Conservation (phyloP, 2,329 filamentous ascomycete species). For the Phaeoacremonium minimum region DNA sequence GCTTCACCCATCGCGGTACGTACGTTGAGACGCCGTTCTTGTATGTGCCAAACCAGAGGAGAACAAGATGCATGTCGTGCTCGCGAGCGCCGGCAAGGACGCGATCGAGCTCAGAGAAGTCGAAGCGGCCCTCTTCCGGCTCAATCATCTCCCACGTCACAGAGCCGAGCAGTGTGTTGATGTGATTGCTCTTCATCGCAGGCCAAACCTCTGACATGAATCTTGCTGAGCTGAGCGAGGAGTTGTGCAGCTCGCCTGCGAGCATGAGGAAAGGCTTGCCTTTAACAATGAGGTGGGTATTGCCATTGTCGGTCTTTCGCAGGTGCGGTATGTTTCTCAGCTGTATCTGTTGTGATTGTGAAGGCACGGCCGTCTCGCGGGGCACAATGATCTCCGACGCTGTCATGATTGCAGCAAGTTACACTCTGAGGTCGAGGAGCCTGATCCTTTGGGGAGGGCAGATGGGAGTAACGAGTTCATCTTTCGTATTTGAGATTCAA, state of each 20-base stretch:
- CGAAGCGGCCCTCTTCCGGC: slow-evolving; percentile 20
- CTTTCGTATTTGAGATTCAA: not conserved
- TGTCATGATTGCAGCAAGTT: too few species aligned
- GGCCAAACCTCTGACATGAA: slow-evolving; percentile 19
- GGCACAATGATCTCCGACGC: not conserved
- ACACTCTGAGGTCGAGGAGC: too few species aligned
- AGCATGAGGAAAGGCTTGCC: slow-evolving; percentile 26
- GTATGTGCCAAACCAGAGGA: slow-evolving; percentile 33
- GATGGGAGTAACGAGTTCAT: too few species aligned
- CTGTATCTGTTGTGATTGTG: not conserved
- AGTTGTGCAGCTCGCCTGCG: slow-evolving; percentile 23
- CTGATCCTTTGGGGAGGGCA: too few species aligned
- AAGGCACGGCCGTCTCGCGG: not conserved
- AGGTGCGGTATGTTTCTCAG: not conserved
- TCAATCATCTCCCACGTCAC: slow-evolving; percentile 26
- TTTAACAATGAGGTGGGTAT: slow-evolving; percentile 28
- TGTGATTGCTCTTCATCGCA: slow-evolving; percentile 14
- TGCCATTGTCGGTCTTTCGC: slow-evolving; percentile 13
- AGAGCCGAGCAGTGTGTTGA: slow-evolving; percentile 23
- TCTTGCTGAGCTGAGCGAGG: slow-evolving; percentile 17
- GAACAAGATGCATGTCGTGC: slow-evolving; percentile 26
- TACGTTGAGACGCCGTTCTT: slow-evolving; percentile 31
- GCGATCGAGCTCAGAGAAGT: slow-evolving; percentile 19
- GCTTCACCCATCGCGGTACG: slow-evolving; percentile 18
- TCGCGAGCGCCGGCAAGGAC: slow-evolving; percentile 23